Evolutionary conservation across 2,329 filamentous ascomycete genomes (phyloP).

Genomic region (Pseudogymnoascus sp.): DNA sequence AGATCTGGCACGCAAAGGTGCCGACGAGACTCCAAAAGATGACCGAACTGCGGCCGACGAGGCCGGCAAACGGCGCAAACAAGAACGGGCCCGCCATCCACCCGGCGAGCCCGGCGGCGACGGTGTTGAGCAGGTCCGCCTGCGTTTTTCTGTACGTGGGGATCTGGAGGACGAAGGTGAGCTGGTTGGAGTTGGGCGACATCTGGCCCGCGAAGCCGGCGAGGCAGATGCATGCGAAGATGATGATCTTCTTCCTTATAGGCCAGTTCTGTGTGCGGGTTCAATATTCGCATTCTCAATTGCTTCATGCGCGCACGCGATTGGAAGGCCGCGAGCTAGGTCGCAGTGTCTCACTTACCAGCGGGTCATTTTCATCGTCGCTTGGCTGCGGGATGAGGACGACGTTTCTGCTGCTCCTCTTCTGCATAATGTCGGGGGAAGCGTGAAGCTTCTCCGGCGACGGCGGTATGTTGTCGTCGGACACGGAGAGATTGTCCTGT

Average conservation of each 20-base stretch:
- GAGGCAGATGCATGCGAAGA: conserved; percentile 1
- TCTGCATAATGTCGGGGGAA: neutral
- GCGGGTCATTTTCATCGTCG: conserved; percentile 41
- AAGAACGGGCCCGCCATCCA: conserved; percentile 20
- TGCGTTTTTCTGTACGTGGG: conserved; percentile 1
- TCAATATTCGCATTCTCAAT: neutral
- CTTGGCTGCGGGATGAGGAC: conserved; percentile 43
- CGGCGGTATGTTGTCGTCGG: neutral
- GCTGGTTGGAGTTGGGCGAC: conserved; percentile 8
- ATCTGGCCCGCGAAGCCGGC: conserved; percentile 7
- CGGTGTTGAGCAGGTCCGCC: conserved; percentile 1
- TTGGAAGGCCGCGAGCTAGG: neutral
- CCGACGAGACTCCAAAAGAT: conserved; percentile 23
- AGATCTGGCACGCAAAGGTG: conserved; percentile 19
- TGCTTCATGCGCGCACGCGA: neutral
- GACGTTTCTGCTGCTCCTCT: neutral
- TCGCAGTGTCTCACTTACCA: conserved; percentile 24
- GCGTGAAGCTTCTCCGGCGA: conserved; percentile 4
- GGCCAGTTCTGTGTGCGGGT: neutral
- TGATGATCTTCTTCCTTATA: conserved; percentile 4
- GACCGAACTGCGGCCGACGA: conserved; percentile 18
- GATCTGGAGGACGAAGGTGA: conserved; percentile 8
- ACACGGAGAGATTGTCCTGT: neutral
- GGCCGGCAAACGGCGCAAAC: conserved; percentile 17
- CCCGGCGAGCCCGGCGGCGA: conserved; percentile 18